A percentile compares a stretch with the other conserved stretches of the same genome.
Conservation (phyloP, 305 asterid species). For the Stenogyne calaminthoides region DNA sequence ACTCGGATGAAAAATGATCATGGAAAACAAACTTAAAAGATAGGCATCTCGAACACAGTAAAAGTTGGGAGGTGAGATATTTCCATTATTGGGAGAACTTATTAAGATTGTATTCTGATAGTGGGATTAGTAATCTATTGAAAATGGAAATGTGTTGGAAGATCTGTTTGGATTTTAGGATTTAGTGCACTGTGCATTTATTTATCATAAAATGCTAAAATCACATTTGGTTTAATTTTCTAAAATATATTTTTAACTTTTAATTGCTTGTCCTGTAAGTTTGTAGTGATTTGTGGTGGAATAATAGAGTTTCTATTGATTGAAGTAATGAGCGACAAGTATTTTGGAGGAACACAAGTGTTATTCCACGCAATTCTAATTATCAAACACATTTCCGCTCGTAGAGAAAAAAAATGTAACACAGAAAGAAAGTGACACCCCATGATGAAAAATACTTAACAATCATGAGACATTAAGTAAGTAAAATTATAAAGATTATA, state of each 20-base stretch:
- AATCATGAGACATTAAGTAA: neutral
- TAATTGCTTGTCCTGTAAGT: neutral
- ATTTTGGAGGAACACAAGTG: neutral
- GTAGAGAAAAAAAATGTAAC: neutral
- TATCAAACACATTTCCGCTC: too few species aligned
- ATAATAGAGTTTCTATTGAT: neutral
- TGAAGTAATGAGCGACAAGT: neutral
- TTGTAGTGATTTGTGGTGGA: neutral
- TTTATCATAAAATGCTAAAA: neutral
- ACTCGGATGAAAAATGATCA: too few species aligned
- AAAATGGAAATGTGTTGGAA: too few species aligned
- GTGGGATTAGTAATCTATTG: too few species aligned
- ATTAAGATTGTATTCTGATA: too few species aligned
- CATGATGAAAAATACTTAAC: neutral
- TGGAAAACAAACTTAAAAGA: too few species aligned
- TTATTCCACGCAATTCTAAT: neutral
- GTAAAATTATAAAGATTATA: neutral
- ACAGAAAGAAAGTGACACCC: neutral
- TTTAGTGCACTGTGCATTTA: neutral
- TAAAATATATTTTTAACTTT: neutral
- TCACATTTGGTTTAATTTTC: neutral
- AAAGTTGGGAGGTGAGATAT: too few species aligned
- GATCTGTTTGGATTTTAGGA: neutral
- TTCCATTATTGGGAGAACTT: too few species aligned
- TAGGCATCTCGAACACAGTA: too few species aligned